Evolutionary conservation across 345 rosid genomes (phyloP).

Genomic region (Salix dunnii): DNA sequence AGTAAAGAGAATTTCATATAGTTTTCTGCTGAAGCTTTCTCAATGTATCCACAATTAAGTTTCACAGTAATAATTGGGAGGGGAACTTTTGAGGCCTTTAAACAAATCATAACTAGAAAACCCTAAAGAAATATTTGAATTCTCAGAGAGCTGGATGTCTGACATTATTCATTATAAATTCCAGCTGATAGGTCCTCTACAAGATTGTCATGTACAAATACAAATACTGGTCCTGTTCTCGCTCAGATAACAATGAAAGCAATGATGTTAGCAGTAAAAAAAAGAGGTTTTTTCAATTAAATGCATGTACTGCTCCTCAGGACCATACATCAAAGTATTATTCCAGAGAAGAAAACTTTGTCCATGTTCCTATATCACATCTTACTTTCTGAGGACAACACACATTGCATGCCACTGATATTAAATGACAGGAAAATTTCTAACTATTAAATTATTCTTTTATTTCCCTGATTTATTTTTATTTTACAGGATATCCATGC

Average conservation of each 20-base stretch:
- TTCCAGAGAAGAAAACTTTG: too few relatives aligned
- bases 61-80: too few relatives aligned
- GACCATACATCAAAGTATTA: too few relatives aligned
- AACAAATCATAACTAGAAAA: not conserved
- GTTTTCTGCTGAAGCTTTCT: not conserved
- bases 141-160: not conserved
- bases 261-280: too few relatives aligned
- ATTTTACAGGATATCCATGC: not conserved
- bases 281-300: not conserved
- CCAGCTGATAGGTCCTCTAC: not conserved
- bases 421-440: not conserved
- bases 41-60: too few relatives aligned
- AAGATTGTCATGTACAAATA: not conserved
- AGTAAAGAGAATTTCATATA: not conserved
- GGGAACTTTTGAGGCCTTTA: too few relatives aligned
- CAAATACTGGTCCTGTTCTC: not conserved
- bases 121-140: not conserved
- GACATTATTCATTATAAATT: not conserved
- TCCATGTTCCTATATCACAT: too few relatives aligned
- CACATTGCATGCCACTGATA: not conserved
- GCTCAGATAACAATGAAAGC: not conserved
- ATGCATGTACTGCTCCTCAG: not conserved
- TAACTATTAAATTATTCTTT: not conserved
- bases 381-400: not conserved
- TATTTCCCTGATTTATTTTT: not conserved